phyloP scores from a whole-genome alignment of 78 protist species.

The Isochrysis galbana region DNA sequence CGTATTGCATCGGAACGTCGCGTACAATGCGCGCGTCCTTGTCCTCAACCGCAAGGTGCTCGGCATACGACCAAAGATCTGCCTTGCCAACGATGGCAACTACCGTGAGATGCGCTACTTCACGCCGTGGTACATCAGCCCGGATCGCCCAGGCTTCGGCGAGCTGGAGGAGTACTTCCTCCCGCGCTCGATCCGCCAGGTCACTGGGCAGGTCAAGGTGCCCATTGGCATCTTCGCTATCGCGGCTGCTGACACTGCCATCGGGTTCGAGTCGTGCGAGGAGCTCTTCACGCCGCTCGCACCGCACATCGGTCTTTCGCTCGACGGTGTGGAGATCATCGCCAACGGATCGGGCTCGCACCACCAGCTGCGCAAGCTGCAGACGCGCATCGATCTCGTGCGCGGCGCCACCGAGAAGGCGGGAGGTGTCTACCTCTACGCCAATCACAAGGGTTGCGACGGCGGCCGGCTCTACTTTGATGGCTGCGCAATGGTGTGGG shows the following conservation, averaged over 20 bases:
- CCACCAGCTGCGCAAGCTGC: slow-evolving; percentile 81
- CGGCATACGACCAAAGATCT: slow-evolving; percentile 80
- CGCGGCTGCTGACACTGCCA: slow-evolving; percentile 18
- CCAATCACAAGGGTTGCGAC: slow-evolving; percentile 74
- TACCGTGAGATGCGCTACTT: slow-evolving; percentile 87
- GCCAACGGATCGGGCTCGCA: slow-evolving; percentile 86
- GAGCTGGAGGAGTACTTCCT: slow-evolving; percentile 36
- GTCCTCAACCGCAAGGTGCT: slow-evolving; percentile 46
- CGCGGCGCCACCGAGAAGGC: slow-evolving; percentile 59
- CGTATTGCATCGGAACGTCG: slow-evolving; percentile 62
- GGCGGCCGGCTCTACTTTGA: slow-evolving; percentile 86
- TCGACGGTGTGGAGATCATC: slow-evolving; percentile 79
- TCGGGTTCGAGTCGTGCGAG: slow-evolving; percentile 5
- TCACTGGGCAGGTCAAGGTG: slow-evolving; percentile 32
- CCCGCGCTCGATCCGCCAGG: slow-evolving; percentile 42
- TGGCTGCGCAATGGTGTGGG: slow-evolving; percentile 73
- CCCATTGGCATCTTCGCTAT: slow-evolving; percentile 76
- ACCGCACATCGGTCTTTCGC: slow-evolving; percentile 54
- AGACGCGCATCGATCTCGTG: slow-evolving; percentile 71
- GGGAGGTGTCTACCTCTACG: slow-evolving; percentile 65
- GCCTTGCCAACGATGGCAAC: slow-evolving; percentile 83
- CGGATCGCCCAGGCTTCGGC: background rate
- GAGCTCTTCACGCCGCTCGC: slow-evolving; percentile 80
- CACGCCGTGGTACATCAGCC: slow-evolving; percentile 63
- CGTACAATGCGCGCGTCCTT: slow-evolving; percentile 82